These are phyloP conservation scores for Artomyces pyxidatus DNA, from an alignment of 768 basidiomycete species.

Conservation along the genomic window DNA sequence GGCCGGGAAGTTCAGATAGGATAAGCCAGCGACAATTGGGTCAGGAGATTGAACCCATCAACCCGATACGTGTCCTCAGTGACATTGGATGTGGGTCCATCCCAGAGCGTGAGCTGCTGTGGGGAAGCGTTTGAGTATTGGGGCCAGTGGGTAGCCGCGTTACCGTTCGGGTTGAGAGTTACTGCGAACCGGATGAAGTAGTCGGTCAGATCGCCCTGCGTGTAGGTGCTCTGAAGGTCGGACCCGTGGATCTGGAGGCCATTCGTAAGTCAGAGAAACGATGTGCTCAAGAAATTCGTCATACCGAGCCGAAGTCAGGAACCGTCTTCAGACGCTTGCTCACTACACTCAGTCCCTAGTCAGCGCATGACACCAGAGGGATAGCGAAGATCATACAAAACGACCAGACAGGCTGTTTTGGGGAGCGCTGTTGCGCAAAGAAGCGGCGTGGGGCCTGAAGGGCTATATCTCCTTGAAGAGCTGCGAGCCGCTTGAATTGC, in stretches of 20 bases:
- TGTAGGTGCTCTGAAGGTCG: conserved; percentile 6
- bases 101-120: conserved; percentile 9
- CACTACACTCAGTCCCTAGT: conserved; percentile 19
- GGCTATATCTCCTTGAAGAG: conserved; percentile 27
- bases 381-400: conserved; percentile 23
- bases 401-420: conserved; percentile 26
- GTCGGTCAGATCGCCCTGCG: conserved; percentile 6
- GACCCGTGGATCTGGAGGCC: not conserved
- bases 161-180: conserved; percentile 22
- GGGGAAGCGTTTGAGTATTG: conserved; percentile 4
- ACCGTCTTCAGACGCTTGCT: conserved; percentile 25
- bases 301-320: conserved; percentile 20
- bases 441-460: conserved; percentile 30
- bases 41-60: not conserved
- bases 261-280: not conserved
- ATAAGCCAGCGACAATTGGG: conserved; percentile 1
- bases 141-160: conserved; percentile 7
- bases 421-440: conserved; percentile 24
- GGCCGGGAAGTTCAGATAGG: not conserved
- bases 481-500: conserved; percentile 32
- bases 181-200: conserved; percentile 19
- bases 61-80: conserved; percentile 17
- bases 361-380: not conserved
- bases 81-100: not conserved
- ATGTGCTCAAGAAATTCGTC: conserved; percentile 8